These are phyloP conservation scores for Buddleja alternifolia DNA, from an alignment of 257 asterid species.

Conservation along the genomic window DNA sequence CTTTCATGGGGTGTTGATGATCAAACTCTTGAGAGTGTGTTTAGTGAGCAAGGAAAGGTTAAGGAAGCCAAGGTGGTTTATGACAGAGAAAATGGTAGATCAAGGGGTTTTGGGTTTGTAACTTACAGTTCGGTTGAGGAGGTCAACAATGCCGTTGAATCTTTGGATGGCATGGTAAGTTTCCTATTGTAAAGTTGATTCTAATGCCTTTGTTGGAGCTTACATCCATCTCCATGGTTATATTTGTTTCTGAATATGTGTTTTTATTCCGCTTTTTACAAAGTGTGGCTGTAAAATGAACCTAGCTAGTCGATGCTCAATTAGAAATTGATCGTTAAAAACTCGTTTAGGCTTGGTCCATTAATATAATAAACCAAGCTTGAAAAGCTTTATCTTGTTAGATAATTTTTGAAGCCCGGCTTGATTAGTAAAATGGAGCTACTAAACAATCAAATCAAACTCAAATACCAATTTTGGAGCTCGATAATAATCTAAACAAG, in stretches of 20 bases:
- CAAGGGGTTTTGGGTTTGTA: slow-evolving; percentile 93
- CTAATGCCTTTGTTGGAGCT: neutral
- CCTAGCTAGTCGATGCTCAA: no score
- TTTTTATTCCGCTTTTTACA: no score
- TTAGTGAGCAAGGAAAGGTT: slow-evolving; percentile 78
- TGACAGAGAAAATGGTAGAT: slow-evolving; percentile 85
- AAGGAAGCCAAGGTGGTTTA: slow-evolving; percentile 80
- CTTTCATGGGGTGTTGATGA: slow-evolving; percentile 86
- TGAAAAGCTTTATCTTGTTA: no score
- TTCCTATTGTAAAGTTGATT: neutral
- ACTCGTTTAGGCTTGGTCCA: no score
- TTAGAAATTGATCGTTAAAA: no score
- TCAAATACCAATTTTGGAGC: no score
- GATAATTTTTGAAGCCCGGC: no score
- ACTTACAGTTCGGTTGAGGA: slow-evolving; percentile 71
- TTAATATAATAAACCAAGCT: no score
- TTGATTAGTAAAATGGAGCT: no score
- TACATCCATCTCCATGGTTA: neutral
- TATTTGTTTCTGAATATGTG: neutral
- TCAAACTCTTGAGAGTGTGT: slow-evolving; percentile 61
- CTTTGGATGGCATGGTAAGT: slow-evolving; percentile 82
- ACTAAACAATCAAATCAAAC: no score
- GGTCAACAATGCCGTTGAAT: slow-evolving; percentile 65
- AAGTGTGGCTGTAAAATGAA: no score
- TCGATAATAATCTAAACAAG: no score